Conservation (phyloP, 768 basidiomycete species). For the Leccinum rimulosum region DNA sequence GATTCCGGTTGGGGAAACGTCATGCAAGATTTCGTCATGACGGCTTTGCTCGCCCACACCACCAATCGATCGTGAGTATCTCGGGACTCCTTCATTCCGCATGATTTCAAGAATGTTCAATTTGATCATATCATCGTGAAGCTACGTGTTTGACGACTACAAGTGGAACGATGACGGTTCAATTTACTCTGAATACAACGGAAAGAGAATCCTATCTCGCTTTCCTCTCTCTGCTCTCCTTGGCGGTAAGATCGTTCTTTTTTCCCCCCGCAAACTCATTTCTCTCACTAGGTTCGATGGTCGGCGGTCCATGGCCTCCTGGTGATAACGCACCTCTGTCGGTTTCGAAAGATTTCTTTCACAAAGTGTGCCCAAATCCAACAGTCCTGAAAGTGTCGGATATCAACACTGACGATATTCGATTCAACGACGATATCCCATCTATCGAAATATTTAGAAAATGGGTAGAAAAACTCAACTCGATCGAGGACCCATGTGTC, state of each 20-base stretch:
- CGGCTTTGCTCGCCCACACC: constrained; percentile 34
- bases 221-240: constrained; percentile 41
- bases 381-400: constrained; percentile 31
- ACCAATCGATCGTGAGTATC: constrained; percentile 34
- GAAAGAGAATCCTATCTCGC: constrained; percentile 37
- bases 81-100: background rate
- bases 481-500: constrained; percentile 39
- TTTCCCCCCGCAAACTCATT: background rate
- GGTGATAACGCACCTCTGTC: constrained; percentile 34
- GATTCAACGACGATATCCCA: constrained; percentile 24
- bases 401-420: constrained; percentile 29
- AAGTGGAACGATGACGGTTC: constrained; percentile 38
- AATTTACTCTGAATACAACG: constrained; percentile 37
- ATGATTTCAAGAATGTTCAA: constrained; percentile 1
- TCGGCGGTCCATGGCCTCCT: constrained; percentile 37
- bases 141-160: constrained; percentile 45
- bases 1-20: constrained; percentile 41
- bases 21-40: constrained; percentile 40
- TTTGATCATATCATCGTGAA: constrained; percentile 11
- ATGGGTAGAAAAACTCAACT: constrained; percentile 37
- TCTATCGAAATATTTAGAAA: constrained; percentile 33
- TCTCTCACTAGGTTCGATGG: constrained; percentile 35
- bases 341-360: constrained; percentile 37
- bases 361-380: constrained; percentile 40
- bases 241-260: constrained; percentile 32